Evolutionary conservation across 768 basidiomycete genomes (phyloP), one percentile per base, ranked within the genome.

Genomic region (Cystofilobasidium ferigula): DNA sequence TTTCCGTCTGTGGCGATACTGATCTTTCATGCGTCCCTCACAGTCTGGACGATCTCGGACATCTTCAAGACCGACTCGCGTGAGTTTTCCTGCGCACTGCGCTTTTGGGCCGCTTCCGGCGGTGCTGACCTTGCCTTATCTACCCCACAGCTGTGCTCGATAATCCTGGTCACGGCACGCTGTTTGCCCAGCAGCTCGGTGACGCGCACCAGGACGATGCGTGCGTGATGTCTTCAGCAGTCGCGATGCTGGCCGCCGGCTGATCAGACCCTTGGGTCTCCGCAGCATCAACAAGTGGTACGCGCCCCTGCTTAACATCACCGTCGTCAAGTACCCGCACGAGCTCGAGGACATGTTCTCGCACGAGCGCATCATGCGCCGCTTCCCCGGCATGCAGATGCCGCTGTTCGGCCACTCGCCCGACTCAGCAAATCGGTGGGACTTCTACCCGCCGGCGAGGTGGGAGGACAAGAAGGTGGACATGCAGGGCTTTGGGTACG

Each of bases 61-160:
- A 76, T 77, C 57, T 76, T 73, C 68, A 69, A 72, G 28, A 71
- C 72, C 54, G 57, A 69, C 34, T 73, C 74, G 63, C 71, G 72
- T 8, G 18, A 9, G 36, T 45, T 6, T 2, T 54, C 51, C 5
- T 32, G 14, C 8, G 38, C 38, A 16, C 38, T 9, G 16, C 38
- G 8, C 38, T 40, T 16, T 40, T 40, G n/a, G 10, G 10, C 40
- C 20, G 40, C 10, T 42, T 42, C 10, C 40, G n/a, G n/a, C 40
- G 40, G 20, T 6, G 28, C 26, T 26, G 54, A 13, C 26, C 16
- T 5, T 30, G 8, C 13, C n/a, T 10, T 56, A 13, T 30, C 28
- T 12, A 56, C 30, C 13, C 14, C 24, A 28, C 54, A 64, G 22
- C 42, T 24, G 20, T 60, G 68, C 35, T 77, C 22, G 75, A 75